These are phyloP conservation scores for Alternaria panax DNA, from an alignment of 2,329 filamentous ascomycete species.

Conservation along the genomic window DNA sequence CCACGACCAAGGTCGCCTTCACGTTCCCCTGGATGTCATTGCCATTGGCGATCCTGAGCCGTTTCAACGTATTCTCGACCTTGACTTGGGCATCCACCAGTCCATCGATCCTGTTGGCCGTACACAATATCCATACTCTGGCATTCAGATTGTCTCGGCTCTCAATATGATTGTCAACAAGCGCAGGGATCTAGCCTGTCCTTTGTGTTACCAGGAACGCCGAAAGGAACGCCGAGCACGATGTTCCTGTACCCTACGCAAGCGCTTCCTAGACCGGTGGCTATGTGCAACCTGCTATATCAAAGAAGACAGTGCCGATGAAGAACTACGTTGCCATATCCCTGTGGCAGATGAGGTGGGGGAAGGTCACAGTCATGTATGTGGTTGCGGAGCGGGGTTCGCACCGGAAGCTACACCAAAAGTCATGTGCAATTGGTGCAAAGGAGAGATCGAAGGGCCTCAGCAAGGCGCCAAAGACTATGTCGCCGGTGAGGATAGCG, in stretches of 20 bases:
- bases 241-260: conserved; percentile 29
- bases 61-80: conserved; percentile 30
- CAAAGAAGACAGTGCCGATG: conserved; percentile 1
- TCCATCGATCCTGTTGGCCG: conserved; percentile 17
- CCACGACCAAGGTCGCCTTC: conserved; percentile 35
- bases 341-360: not conserved
- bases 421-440: conserved; percentile 19
- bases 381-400: conserved; percentile 10
- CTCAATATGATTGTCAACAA: not conserved
- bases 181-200: conserved; percentile 22
- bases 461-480: not conserved
- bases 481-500: not conserved
- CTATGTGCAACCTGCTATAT: conserved; percentile 24
- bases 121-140: conserved; percentile 24
- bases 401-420: not conserved
- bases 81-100: conserved; percentile 24
- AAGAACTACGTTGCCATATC: not conserved
- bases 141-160: conserved; percentile 10
- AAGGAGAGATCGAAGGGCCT: conserved; percentile 4
- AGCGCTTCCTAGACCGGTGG: conserved; percentile 29
- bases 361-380: conserved; percentile 3
- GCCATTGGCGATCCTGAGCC: conserved; percentile 22
- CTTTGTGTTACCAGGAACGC: conserved; percentile 17
- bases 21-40: conserved; percentile 23
- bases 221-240: not conserved